phyloP scores from a whole-genome alignment of 1,284 basidiomycete species.

The Trichosporon faecale region DNA sequence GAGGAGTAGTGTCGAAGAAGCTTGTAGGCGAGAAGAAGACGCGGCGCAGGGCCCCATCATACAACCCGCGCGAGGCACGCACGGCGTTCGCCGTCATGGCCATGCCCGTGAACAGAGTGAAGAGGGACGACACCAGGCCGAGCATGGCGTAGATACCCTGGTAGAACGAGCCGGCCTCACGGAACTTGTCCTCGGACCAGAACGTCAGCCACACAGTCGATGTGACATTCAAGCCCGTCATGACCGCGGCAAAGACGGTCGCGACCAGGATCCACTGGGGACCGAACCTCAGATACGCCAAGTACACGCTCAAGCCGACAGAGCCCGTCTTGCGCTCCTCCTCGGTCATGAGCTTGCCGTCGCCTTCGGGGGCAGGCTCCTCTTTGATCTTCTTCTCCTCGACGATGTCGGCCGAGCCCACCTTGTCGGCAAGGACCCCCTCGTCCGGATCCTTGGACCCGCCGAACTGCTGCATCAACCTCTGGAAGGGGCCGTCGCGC shows the following conservation, averaged over 20 bases:
- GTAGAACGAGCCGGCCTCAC: conserved; percentile 57
- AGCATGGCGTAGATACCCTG: conserved; percentile 69
- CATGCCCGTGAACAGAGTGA: conserved; percentile 63
- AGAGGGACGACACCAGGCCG: conserved; percentile 57
- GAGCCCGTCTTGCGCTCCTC: conserved; percentile 62
- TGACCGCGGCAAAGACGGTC: conserved; percentile 60
- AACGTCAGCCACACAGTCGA: conserved; percentile 60
- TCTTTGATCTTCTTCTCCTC: conserved; percentile 43
- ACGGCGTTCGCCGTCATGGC: conserved; percentile 58
- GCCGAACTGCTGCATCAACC: conserved; percentile 66
- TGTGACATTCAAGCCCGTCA: conserved; percentile 41
- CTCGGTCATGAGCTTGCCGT: conserved; percentile 48
- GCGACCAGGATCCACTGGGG: conserved; percentile 60
- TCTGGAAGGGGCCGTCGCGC: conserved; percentile 59
- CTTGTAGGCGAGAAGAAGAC: conserved; percentile 68
- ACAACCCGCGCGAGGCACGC: conserved; percentile 62
- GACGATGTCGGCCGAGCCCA: conserved; percentile 28
- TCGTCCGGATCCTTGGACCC: conserved; percentile 54
- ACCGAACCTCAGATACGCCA: conserved; percentile 65
- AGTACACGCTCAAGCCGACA: conserved; percentile 65
- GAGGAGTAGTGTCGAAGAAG: conserved; percentile 66
- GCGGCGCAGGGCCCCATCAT: conserved; percentile 59
- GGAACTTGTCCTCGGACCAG: conserved; percentile 62
- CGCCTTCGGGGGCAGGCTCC: conserved; percentile 62
- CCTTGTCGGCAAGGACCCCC: conserved; percentile 37